Evolutionary conservation across 2,329 filamentous ascomycete species (phyloP).

Genomic region (Penicillium crustosum): DNA sequence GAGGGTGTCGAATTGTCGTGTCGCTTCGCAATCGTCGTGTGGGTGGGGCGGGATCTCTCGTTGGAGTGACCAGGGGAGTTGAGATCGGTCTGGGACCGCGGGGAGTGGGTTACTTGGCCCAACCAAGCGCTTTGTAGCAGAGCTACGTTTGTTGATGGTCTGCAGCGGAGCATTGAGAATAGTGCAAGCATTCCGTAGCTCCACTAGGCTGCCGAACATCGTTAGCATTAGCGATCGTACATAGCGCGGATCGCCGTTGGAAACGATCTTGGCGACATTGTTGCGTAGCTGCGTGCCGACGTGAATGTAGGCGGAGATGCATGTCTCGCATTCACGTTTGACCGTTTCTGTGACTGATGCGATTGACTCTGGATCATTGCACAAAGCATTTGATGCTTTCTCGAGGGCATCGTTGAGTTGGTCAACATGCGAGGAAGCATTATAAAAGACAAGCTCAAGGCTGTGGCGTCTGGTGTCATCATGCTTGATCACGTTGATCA

Average conservation of each 20-base stretch:
- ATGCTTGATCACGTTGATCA: slow-evolving; percentile 50
- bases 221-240: slow-evolving; percentile 60
- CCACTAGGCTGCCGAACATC: slow-evolving; percentile 58
- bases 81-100: slow-evolving; percentile 29
- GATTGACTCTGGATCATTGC: slow-evolving; percentile 52
- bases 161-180: slow-evolving; percentile 49
- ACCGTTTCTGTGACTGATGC: slow-evolving; percentile 43
- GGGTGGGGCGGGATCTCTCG: slow-evolving; percentile 46
- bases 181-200: slow-evolving; percentile 59
- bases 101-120: slow-evolving; percentile 32
- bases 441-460: slow-evolving; percentile 57
- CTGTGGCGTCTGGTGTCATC: slow-evolving; percentile 50
- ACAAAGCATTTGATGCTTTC: slow-evolving; percentile 49
- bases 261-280: slow-evolving; percentile 52
- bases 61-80: slow-evolving; percentile 45
- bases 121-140: slow-evolving; percentile 31
- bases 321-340: slow-evolving; percentile 49
- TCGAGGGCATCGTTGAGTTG: slow-evolving; percentile 57
- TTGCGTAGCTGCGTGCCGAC: slow-evolving; percentile 52
- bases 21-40: slow-evolving; percentile 51
- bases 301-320: slow-evolving; percentile 51
- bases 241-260: slow-evolving; percentile 56
- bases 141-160: slow-evolving; percentile 26
- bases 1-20: slow-evolving; percentile 51
- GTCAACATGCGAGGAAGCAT: slow-evolving; percentile 57